Percentiles rank a stretch among this genome's conserved stretches.
These are phyloP conservation scores for Prunus padus DNA, from an alignment of 306 rosid species.

Conservation along the genomic window DNA sequence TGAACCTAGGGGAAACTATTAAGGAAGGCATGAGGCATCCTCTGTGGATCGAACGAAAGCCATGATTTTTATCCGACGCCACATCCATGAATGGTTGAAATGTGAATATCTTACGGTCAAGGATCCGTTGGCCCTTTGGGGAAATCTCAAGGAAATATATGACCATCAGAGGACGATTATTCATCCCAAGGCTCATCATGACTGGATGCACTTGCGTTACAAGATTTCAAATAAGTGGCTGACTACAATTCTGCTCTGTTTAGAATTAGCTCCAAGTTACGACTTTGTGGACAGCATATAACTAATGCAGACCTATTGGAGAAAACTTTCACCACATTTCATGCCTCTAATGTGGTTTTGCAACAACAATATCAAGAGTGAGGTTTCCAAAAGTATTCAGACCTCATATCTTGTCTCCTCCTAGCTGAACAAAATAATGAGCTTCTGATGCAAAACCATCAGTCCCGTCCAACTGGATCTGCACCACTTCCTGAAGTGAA, in stretches of 20 bases:
- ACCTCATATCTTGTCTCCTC: background rate
- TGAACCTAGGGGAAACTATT: no score
- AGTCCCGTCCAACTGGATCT: background rate
- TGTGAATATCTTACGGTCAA: no score
- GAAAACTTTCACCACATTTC: background rate
- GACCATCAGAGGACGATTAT: no score
- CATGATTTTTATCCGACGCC: no score
- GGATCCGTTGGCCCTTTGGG: background rate
- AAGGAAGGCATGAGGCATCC: no score
- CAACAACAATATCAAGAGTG: background rate
- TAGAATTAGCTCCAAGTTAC: background rate
- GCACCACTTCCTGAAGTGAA: background rate
- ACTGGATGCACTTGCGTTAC: background rate
- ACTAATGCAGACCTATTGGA: background rate
- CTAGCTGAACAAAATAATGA: slow-evolving; percentile 1
- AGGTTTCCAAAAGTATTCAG: background rate
- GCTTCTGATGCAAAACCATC: background rate
- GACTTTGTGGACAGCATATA: background rate
- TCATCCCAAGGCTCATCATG: background rate
- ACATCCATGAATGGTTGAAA: no score
- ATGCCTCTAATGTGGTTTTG: background rate
- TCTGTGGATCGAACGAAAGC: no score
- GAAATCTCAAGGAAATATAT: background rate
- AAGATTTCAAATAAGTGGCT: background rate
- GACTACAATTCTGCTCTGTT: background rate